These are phyloP conservation scores for Cytospora piceae DNA, from an alignment of 2,329 filamentous ascomycete genomes.

Conservation along the genomic window DNA sequence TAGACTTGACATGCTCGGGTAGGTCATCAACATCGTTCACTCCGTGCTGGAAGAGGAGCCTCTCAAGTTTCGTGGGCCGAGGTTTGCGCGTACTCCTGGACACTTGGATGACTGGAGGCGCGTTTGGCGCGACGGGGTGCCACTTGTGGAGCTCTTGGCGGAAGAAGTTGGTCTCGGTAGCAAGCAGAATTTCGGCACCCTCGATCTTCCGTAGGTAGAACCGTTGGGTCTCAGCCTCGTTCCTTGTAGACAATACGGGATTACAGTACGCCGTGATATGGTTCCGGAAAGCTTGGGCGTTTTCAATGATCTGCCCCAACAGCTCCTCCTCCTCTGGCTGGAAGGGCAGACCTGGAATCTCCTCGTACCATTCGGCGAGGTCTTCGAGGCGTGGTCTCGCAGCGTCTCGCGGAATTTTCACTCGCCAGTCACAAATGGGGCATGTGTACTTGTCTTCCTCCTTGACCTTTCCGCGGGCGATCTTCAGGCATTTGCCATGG, in stretches of 20 bases:
- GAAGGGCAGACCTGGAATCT: conserved; percentile 81
- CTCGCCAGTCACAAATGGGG: conserved; percentile 95
- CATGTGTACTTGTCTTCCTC: conserved; percentile 99
- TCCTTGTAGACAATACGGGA: conserved; percentile 76
- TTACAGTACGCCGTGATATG: conserved; percentile 83
- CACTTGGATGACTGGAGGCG: conserved; percentile 83
- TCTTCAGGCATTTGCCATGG: conserved; percentile 97
- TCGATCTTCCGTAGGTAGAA: conserved; percentile 98
- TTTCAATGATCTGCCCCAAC: conserved; percentile 82
- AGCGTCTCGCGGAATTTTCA: conserved; percentile 95
- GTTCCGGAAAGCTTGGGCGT: conserved; percentile 80
- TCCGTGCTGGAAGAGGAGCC: conserved; percentile 85
- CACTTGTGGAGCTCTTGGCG: conserved; percentile 93
- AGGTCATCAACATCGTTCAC: conserved; percentile 90
- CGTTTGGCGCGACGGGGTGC: conserved; percentile 83
- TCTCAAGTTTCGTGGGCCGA: conserved; percentile 94
- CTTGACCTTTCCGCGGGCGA: conserved; percentile 95
- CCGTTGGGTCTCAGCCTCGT: conserved; percentile 85
- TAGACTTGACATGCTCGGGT: conserved; percentile 79
- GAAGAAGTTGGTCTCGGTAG: conserved; percentile 97
- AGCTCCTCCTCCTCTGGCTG: conserved; percentile 94
- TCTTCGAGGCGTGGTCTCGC: conserved; percentile 95
- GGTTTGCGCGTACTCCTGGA: conserved; percentile 95
- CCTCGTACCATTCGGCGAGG: conserved; percentile 79
- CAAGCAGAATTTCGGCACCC: conserved; percentile 88